Conservation (phyloP, 495 filamentous ascomycete genomes). For the Sporormia fimetaria region DNA sequence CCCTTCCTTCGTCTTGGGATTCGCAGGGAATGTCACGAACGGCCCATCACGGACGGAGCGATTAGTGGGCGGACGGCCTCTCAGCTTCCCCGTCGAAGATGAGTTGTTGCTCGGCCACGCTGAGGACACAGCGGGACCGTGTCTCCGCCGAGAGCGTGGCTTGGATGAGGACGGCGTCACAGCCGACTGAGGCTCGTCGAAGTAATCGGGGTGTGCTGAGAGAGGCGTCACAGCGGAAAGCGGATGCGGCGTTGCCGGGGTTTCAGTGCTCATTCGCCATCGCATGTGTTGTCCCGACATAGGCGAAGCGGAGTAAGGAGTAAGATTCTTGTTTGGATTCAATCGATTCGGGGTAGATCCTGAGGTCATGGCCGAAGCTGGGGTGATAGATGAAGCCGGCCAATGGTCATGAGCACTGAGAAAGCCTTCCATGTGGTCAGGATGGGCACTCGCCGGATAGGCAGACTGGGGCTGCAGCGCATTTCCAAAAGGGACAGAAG, state of each 20-base stretch:
- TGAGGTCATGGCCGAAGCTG: slow-evolving; percentile 23
- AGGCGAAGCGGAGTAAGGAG: slow-evolving; percentile 28
- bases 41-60: slow-evolving; percentile 63
- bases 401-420: slow-evolving; percentile 26
- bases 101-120: slow-evolving; percentile 72
- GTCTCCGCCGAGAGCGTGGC: slow-evolving; percentile 53
- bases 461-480: slow-evolving; percentile 47
- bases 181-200: slow-evolving; percentile 55
- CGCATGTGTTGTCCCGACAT: slow-evolving; percentile 34
- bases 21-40: slow-evolving; percentile 77
- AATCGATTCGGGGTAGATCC: slow-evolving; percentile 18
- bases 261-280: slow-evolving; percentile 38
- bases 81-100: slow-evolving; percentile 57
- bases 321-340: slow-evolving; percentile 19
- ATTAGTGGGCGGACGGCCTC: slow-evolving; percentile 78
- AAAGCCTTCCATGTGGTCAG: slow-evolving; percentile 37
- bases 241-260: slow-evolving; percentile 58
- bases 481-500: slow-evolving; percentile 50
- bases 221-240: slow-evolving; percentile 68
- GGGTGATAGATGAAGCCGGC: slow-evolving; percentile 29
- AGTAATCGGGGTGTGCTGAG: slow-evolving; percentile 37
- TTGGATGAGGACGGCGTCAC: slow-evolving; percentile 49
- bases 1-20: slow-evolving; percentile 40
- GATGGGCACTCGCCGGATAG: slow-evolving; percentile 49
- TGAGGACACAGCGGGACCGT: slow-evolving; percentile 88